Evolutionary conservation across 805 yeast species (phyloP).

Genomic region (Debaryomyces hansenii): DNA sequence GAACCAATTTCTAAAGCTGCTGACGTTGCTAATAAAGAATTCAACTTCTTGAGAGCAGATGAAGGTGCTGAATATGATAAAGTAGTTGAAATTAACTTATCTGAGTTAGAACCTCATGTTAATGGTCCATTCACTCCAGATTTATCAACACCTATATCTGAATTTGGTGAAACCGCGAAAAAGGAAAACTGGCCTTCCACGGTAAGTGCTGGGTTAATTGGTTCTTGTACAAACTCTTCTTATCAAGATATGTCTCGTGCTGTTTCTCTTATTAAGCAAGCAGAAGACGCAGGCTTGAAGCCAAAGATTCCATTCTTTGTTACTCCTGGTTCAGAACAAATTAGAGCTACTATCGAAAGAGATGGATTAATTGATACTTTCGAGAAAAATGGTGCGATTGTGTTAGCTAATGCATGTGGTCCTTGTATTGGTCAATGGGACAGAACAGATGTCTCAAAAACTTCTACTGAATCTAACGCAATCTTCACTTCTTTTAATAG

Average conservation of each 20-base stretch:
- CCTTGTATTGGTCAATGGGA: slow-evolving; percentile 99
- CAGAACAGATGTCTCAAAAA: slow-evolving; percentile 72
- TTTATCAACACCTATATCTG: slow-evolving; percentile 87
- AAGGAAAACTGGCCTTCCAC: slow-evolving; percentile 82
- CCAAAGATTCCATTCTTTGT: slow-evolving; percentile 91
- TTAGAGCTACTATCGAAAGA: slow-evolving; percentile 94
- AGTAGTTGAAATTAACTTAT: slow-evolving; percentile 84
- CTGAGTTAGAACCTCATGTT: slow-evolving; percentile 87
- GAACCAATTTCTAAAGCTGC: slow-evolving; percentile 82
- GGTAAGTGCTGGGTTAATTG: slow-evolving; percentile 92
- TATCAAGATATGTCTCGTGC: slow-evolving; percentile 99
- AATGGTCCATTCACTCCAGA: slow-evolving; percentile 99
- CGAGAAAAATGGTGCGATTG: slow-evolving; percentile 85
- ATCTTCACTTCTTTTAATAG: slow-evolving; percentile 97
- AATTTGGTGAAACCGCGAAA: slow-evolving; percentile 69
- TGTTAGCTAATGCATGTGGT: slow-evolving; percentile 97
- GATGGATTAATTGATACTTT: slow-evolving; percentile 86
- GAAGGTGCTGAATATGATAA: slow-evolving; percentile 88
- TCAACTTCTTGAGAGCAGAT: slow-evolving; percentile 76
- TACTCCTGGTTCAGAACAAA: slow-evolving; percentile 98
- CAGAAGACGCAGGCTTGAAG: slow-evolving; percentile 80
- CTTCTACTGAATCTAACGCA: slow-evolving; percentile 71
- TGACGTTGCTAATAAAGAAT: slow-evolving; percentile 54
- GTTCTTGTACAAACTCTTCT: slow-evolving; percentile 97
- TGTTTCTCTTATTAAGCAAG: slow-evolving; percentile 85